Base-by-base conservation (phyloP, 345 rosid genomes). In the Lagerstroemia speciosa region DNA sequence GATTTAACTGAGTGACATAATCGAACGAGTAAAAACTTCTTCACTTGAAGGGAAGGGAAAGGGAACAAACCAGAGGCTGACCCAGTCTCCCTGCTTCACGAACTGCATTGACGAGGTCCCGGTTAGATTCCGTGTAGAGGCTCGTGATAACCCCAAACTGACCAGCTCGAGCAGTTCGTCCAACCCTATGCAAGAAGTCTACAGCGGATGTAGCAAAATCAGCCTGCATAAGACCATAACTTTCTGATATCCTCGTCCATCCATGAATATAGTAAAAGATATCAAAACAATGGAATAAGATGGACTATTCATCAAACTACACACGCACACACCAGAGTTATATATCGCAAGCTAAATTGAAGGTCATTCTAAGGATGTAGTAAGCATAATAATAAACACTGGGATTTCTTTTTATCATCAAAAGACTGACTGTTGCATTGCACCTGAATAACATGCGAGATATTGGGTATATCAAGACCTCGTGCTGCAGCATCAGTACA, bases 401-500 rank as follows among this genome's bases (percentile, higher is more conserved):
- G 10, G 0, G 6, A 58, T 27, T 58, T 58, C 34, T 27, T 58
- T n/a, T 3, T 24, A 7, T 24, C 10, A 24, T 52, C 1, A 34
- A 61, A 29, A 38, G 32, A 31, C 33, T 14, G 67, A 41, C 22
- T 64, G 20, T 19, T 17, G 68, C 73, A 29, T 19, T 17, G 68
- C 73, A 89, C 99, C 99, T 94, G 99, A 82, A 94, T 82, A 74
- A 94, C 87, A 66, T 91, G 97, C 24, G 91, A 83, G 71, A 94
- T 88, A 69, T 91, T 85, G 69, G 96, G 97, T 77, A 94, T 85
- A 75, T 94, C 99, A 73, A 94, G 85, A 71, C 99, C 99, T 65
- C 99, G 95, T 20, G 99, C 91, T 68, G 96, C 99, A 14, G 99
- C 99, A 84, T 91, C 99, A 53, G 99, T 94, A 75, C 99, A 91